Conservation (phyloP, 257 asterid genomes). For the Gardenia jasminoides region DNA sequence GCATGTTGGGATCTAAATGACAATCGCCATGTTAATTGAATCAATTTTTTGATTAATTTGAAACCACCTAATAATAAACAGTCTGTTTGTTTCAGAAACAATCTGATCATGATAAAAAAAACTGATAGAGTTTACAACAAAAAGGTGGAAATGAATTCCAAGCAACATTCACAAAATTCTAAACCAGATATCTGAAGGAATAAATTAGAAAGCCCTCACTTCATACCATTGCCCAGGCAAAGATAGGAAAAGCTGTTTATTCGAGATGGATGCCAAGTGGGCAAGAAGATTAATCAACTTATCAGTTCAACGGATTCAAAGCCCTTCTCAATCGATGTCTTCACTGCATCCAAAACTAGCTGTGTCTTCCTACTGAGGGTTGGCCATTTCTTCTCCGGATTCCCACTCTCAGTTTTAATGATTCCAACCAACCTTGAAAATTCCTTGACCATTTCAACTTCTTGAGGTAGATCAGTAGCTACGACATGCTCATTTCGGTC, state of each 20-base stretch:
- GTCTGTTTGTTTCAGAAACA: no score
- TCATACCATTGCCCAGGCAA: neutral
- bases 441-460: slow-evolving; percentile 67
- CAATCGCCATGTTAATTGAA: no score
- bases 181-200: neutral
- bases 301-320: slow-evolving; percentile 43
- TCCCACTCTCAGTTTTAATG: slow-evolving; percentile 31
- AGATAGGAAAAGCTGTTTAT: neutral
- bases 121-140: neutral
- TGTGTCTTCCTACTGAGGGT: slow-evolving; percentile 62
- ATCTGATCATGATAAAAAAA: no score
- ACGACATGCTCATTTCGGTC: slow-evolving; percentile 41
- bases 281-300: neutral
- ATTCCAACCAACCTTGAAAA: slow-evolving; percentile 46
- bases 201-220: neutral
- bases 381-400: slow-evolving; percentile 60
- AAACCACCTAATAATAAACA: no score
- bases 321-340: slow-evolving; percentile 57
- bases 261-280: neutral
- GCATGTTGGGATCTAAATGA: no score
- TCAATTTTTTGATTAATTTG: no score
- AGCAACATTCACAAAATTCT: neutral
- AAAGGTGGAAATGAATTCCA: neutral
- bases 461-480: slow-evolving; percentile 62
- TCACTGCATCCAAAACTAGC: slow-evolving; percentile 62